These are phyloP conservation scores for Arthrobotrys iridis DNA, from an alignment of 2,329 filamentous ascomycete genomes.

Conservation along the genomic window DNA sequence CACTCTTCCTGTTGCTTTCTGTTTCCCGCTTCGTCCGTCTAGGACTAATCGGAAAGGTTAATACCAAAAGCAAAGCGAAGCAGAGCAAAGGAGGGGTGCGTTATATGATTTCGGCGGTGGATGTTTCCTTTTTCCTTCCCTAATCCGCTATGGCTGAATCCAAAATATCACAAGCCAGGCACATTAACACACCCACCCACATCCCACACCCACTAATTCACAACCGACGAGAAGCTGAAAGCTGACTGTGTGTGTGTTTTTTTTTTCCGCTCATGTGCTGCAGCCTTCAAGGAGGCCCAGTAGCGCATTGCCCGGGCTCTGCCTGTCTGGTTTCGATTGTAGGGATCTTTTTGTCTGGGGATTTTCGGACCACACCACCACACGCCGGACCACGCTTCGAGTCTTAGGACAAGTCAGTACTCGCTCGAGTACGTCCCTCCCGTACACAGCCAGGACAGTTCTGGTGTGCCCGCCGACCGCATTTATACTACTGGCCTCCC, in stretches of 20 bases:
- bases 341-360: constrained; percentile 46
- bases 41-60: constrained; percentile 51
- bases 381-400: constrained; percentile 36
- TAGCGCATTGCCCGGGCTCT: constrained; percentile 50
- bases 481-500: constrained; percentile 52
- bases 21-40: constrained; percentile 18
- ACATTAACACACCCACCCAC: constrained; percentile 39
- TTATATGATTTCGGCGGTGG: constrained; percentile 43
- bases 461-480: constrained; percentile 30
- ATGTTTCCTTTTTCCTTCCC: constrained; percentile 35
- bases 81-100: constrained; percentile 22
- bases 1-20: background rate
- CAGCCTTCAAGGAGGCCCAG: constrained; percentile 45
- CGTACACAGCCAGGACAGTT: too few relatives aligned
- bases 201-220: constrained; percentile 36
- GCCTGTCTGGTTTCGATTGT: constrained; percentile 36
- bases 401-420: constrained; percentile 51
- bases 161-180: constrained; percentile 53
- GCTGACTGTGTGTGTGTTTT: constrained; percentile 53
- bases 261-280: constrained; percentile 53
- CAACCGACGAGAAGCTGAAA: constrained; percentile 24
- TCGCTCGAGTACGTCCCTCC: too few relatives aligned
- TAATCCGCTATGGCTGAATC: constrained; percentile 5
- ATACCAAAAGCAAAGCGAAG: constrained; percentile 38
- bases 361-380: constrained; percentile 48